phyloP scores from a whole-genome alignment of 2,329 filamentous ascomycete genomes.

The Fusarium sulawesiense region DNA sequence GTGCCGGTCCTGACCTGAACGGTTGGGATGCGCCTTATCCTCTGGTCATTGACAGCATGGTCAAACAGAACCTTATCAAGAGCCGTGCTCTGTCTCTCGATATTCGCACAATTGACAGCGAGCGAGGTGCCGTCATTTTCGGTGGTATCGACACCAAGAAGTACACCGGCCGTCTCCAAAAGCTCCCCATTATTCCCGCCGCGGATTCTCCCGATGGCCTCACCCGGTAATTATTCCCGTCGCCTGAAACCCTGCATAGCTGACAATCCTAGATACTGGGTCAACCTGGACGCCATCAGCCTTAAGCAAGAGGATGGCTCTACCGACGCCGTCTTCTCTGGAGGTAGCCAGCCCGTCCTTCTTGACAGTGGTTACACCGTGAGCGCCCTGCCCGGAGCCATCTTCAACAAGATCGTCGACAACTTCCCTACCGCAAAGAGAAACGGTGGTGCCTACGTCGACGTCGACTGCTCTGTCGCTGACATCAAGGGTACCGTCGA shows the following conservation, averaged over 20 bases:
- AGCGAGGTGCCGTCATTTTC: conserved; percentile 57
- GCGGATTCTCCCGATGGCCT: conserved; percentile 50
- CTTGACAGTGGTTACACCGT: conserved; percentile 76
- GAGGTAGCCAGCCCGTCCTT: conserved; percentile 59
- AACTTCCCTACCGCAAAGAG: conserved; percentile 59
- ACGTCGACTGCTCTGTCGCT: conserved; percentile 58
- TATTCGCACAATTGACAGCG: conserved; percentile 49
- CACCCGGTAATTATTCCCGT: conserved; percentile 41
- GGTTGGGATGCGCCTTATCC: conserved; percentile 53
- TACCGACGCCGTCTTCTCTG: conserved; percentile 58
- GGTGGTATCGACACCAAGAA: conserved; percentile 69
- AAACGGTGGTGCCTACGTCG: conserved; percentile 55
- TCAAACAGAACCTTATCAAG: conserved; percentile 51
- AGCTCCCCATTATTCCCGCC: conserved; percentile 65
- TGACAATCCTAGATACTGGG: conserved; percentile 53
- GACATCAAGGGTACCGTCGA: conserved; percentile 56
- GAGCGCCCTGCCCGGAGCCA: conserved; percentile 70
- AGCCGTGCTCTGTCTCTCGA: conserved; percentile 53
- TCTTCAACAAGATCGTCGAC: conserved; percentile 60
- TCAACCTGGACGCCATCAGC: conserved; percentile 54
- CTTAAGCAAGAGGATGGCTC: conserved; percentile 51
- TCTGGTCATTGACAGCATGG: conserved; percentile 51
- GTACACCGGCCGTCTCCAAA: conserved; percentile 64
- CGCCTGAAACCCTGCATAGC: neutral
- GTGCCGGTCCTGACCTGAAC: conserved; percentile 49